Evolutionary conservation across 2,329 filamentous ascomycete species (phyloP), one percentile per base, ranked within the genome.

Genomic region (Aureobasidium namibiae): DNA sequence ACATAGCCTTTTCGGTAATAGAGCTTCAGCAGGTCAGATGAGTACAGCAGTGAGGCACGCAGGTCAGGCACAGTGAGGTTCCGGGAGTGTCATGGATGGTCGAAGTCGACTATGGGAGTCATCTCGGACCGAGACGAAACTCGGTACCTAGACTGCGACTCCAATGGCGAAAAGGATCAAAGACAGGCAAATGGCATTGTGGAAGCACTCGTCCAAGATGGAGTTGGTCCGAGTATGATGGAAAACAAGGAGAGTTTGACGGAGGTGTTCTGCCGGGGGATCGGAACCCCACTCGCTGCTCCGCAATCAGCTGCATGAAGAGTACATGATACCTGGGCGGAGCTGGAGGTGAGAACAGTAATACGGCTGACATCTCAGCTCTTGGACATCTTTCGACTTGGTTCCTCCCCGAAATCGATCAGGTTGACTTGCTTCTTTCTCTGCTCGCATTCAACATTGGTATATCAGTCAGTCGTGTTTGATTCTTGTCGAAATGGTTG

Each of bases 271-370:
- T 26, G 48, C 11, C 48, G 48, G 49, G 2, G 41, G 49, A 53
- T 53, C 49, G 49, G 49, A 53, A 53, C 49, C 49, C 49, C 49
- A 41, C 49, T 53, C n/a, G 49, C 36, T 53, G 7, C 34, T 53
- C 49, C 49, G 49, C 49, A 53, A 24, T 42, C 23, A 41, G 49
- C 49, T 36, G 49, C 49, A 42, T 39, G 36, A 21, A 9, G 9
- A 53, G 49, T 24, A 23, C 34, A 14, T 26, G 3, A 9, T 44
- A 44, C 41, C 24, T 26, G 7, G 21, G 21, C 36, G 23, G 21
- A 41, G 36, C 34, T 41, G 0, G 5, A 42, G 49, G 49, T 53
- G 33, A 53, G 49, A 53, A 23, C 36, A 53, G 49, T 53, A 53
- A 53, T 34, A 53, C 49, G 49, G 49, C 36, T 41, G 49, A 41